These are phyloP conservation scores for Sanghuangporus baumii DNA, from an alignment of 1,284 basidiomycete genomes.

Conservation along the genomic window DNA sequence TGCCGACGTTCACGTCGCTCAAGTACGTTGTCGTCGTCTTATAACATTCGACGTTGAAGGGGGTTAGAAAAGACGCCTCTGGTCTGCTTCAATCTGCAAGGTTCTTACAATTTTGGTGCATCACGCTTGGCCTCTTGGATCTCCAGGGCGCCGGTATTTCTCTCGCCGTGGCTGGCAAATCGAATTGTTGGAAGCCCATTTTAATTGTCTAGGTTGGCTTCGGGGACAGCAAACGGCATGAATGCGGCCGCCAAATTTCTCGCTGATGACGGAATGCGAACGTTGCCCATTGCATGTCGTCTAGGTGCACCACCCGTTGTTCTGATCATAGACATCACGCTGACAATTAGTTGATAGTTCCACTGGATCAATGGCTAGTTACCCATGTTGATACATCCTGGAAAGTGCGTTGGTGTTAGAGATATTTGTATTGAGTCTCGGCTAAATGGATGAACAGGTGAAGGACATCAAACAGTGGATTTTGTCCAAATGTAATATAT, in stretches of 20 bases:
- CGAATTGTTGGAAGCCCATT: background rate
- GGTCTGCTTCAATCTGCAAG: background rate
- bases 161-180: background rate
- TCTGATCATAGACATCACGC: background rate
- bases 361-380: constrained; percentile 67
- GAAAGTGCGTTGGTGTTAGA: constrained; percentile 28
- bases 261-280: constrained; percentile 8
- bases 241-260: constrained; percentile 9
- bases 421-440: background rate
- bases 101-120: background rate
- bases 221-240: background rate
- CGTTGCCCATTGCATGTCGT: constrained; percentile 16
- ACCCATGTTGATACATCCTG: constrained; percentile 54
- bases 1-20: background rate
- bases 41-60: background rate
- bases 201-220: background rate
- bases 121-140: background rate
- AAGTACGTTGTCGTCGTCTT: background rate
- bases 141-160: background rate
- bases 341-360: constrained; percentile 35
- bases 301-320: background rate
- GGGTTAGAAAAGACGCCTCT: background rate
- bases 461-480: constrained; percentile 56
- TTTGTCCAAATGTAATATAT: constrained; percentile 49
- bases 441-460: constrained; percentile 25